Evolutionary conservation across 805 yeast genomes (phyloP).

Genomic region (Ogataea nonfermentans): DNA sequence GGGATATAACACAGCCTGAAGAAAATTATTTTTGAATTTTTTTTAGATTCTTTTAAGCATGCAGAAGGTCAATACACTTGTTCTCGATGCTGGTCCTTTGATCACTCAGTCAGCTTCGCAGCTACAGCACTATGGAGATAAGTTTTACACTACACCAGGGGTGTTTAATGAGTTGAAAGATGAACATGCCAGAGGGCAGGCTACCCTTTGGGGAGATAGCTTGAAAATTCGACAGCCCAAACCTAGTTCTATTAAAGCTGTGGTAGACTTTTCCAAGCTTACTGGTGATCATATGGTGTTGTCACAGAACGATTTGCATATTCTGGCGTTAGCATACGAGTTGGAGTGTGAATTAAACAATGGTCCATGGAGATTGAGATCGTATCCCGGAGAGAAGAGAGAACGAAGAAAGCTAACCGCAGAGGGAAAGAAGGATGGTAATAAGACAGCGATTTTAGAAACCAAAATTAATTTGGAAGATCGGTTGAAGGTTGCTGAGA

Average conservation of each 20-base stretch:
- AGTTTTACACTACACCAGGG: conserved; percentile 89
- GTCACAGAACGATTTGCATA: conserved; percentile 88
- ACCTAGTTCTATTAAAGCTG: conserved; percentile 58
- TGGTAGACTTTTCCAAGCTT: conserved; percentile 70
- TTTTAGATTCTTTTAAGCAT: conserved; percentile 4
- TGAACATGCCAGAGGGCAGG: conserved; percentile 75
- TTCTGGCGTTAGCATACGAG: conserved; percentile 88
- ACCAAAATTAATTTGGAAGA: conserved; percentile 8
- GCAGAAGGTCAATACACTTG: conserved; percentile 53
- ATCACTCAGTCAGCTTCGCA: conserved; percentile 80
- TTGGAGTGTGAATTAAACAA: conserved; percentile 67
- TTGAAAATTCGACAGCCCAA: conserved; percentile 77
- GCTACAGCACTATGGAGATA: conserved; percentile 64
- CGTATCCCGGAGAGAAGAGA: conserved; percentile 63
- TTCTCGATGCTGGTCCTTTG: conserved; percentile 93
- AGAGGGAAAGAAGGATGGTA: conserved; percentile 7
- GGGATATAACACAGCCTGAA: conserved; percentile 4
- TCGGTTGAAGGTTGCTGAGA: conserved; percentile 5
- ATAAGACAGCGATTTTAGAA: conserved; percentile 13
- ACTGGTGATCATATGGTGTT: conserved; percentile 92
- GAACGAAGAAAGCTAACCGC: conserved; percentile 20
- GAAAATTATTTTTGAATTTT: conserved; percentile 5
- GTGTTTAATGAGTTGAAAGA: conserved; percentile 85
- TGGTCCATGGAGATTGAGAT: conserved; percentile 71
- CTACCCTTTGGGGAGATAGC: conserved; percentile 75